Evolutionary conservation across 192 early-diverging fungal genomes (phyloP).

Genomic region (Coemansia sp.): DNA sequence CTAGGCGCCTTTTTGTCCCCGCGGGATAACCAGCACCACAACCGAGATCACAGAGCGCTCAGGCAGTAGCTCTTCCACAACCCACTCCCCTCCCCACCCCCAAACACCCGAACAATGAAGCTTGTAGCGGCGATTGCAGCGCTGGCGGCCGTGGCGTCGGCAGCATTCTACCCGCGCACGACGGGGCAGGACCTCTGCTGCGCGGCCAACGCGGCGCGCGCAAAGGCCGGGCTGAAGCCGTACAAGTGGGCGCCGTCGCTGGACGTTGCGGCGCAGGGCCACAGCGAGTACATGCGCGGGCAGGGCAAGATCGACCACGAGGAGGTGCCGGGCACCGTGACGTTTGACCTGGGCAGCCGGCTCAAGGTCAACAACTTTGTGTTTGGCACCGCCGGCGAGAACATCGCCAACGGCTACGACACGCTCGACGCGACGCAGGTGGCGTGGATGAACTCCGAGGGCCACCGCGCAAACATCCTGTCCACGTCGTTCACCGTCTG

Average conservation of each 20-base stretch:
- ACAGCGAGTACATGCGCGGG: slow-evolving; percentile 23
- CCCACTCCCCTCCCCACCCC: background rate
- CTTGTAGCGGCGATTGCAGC: slow-evolving; percentile 13
- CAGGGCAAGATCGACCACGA: slow-evolving; percentile 14
- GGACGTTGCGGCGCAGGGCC: slow-evolving; percentile 21
- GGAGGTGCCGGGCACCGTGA: slow-evolving; percentile 5
- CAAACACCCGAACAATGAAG: slow-evolving; percentile 36
- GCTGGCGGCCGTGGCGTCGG: slow-evolving; percentile 16
- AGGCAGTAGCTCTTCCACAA: background rate
- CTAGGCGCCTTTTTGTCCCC: too few relatives aligned
- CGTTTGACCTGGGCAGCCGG: slow-evolving; percentile 18
- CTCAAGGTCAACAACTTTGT: slow-evolving; percentile 9
- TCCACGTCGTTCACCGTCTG: slow-evolving; percentile 40
- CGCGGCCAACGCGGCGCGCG: slow-evolving; percentile 39
- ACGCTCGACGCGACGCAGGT: slow-evolving; percentile 9
- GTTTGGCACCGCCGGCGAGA: slow-evolving; percentile 44
- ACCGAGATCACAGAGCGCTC: background rate
- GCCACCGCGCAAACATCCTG: slow-evolving; percentile 54
- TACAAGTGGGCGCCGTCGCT: slow-evolving; percentile 31
- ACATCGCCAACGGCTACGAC: slow-evolving; percentile 26
- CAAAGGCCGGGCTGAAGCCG: slow-evolving; percentile 1
- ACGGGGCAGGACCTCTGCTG: slow-evolving; percentile 45
- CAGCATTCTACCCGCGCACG: slow-evolving; percentile 18
- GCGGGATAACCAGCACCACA: background rate
- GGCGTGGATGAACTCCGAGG: slow-evolving; percentile 53